phyloP scores from a whole-genome alignment of 805 yeast species.

The Metschnikowia colocasiae region DNA sequence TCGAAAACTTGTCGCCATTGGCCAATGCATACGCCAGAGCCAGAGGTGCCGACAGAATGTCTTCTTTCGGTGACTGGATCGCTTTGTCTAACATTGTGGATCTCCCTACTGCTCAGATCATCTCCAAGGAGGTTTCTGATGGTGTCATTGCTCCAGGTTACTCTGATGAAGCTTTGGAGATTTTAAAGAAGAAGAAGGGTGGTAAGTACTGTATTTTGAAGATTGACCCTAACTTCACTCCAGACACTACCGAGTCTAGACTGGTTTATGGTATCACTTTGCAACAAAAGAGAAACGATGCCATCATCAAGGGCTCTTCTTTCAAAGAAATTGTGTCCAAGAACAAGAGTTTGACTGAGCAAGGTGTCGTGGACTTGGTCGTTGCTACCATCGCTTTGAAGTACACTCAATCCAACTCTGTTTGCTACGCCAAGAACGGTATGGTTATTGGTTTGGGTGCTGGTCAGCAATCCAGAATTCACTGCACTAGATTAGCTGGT shows the following conservation, averaged over 20 bases:
- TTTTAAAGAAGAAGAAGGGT: constrained; percentile 87
- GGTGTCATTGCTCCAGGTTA: constrained; percentile 99
- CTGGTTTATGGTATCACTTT: constrained; percentile 94
- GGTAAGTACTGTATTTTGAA: constrained; percentile 97
- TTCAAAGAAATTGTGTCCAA: constrained; percentile 89
- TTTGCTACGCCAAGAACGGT: constrained; percentile 97
- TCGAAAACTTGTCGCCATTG: constrained; percentile 91
- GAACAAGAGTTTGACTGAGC: constrained; percentile 84
- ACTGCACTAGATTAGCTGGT: constrained; percentile 98
- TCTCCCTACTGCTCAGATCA: constrained; percentile 92
- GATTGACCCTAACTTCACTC: constrained; percentile 91
- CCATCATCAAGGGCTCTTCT: constrained; percentile 83
- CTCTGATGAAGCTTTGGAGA: constrained; percentile 85
- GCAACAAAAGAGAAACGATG: constrained; percentile 97
- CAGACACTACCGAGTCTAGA: constrained; percentile 79
- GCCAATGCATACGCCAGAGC: constrained; percentile 99
- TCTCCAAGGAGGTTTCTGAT: constrained; percentile 95
- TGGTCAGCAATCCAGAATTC: constrained; percentile 99
- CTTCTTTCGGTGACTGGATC: constrained; percentile 97
- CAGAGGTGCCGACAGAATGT: constrained; percentile 99
- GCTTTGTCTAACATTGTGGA: constrained; percentile 97
- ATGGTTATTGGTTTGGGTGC: constrained; percentile 99
- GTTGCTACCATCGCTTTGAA: constrained; percentile 97
- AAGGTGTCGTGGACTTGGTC: constrained; percentile 88
- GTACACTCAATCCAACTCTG: constrained; percentile 98